phyloP scores from a whole-genome alignment of 1,284 basidiomycete species.

The Ceratobasidium sp. region DNA sequence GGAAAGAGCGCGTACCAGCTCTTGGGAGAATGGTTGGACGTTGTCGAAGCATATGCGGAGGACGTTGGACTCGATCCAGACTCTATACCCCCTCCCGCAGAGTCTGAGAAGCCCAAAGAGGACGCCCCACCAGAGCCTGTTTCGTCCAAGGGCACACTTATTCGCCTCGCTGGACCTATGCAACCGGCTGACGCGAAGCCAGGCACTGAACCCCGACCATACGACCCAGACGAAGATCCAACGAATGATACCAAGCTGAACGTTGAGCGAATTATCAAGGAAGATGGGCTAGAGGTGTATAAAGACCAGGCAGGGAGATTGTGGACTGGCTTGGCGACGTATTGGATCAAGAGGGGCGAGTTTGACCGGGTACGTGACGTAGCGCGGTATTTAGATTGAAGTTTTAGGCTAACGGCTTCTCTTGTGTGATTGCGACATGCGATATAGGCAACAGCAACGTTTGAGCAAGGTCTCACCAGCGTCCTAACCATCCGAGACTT shows the following conservation, averaged over 20 bases:
- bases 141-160: conserved; percentile 67
- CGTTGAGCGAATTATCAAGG: conserved; percentile 83
- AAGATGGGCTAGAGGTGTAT: conserved; percentile 87
- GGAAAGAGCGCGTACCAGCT: conserved; percentile 97
- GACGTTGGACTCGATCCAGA: conserved; percentile 92
- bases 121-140: conserved; percentile 52
- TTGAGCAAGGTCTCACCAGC: conserved; percentile 83
- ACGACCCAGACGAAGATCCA: conserved; percentile 86
- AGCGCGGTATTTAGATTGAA: no score
- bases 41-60: conserved; percentile 90
- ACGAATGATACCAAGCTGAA: conserved; percentile 78
- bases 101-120: conserved; percentile 46
- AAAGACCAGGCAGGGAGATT: conserved; percentile 96
- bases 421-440: background rate
- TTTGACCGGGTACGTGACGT: conserved; percentile 67
- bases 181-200: conserved; percentile 59
- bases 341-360: conserved; percentile 97
- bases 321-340: conserved; percentile 96
- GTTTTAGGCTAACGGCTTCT: background rate
- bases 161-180: conserved; percentile 77
- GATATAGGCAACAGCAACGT: conserved; percentile 74
- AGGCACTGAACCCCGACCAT: conserved; percentile 54
- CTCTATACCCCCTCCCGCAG: conserved; percentile 56
- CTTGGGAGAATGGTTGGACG: conserved; percentile 90
- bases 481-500: conserved; percentile 97